Evolutionary conservation across 148 eudicot genomes (phyloP).

Genomic region (Bassia scoparia): DNA sequence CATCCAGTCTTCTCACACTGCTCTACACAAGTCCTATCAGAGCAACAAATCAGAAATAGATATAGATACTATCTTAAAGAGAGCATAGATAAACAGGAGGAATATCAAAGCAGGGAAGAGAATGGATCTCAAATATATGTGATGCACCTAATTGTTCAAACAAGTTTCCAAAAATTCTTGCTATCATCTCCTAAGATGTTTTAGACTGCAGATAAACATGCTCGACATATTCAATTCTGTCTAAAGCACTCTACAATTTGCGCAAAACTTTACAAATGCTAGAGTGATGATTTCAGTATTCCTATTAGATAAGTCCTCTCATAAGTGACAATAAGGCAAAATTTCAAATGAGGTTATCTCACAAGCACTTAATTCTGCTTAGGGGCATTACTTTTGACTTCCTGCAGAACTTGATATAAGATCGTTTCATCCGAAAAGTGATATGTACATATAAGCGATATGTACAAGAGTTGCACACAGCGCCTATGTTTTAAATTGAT

Average conservation of each 20-base stretch:
- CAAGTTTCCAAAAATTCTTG: background rate
- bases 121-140: too few species aligned
- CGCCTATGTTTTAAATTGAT: too few species aligned
- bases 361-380: too few species aligned
- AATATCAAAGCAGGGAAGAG: background rate
- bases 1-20: slow-evolving; percentile 76
- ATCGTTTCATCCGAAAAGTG: too few species aligned
- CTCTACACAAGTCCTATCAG: slow-evolving; percentile 55
- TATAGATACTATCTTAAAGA: background rate
- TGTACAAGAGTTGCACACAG: too few species aligned
- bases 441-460: too few species aligned
- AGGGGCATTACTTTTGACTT: too few species aligned
- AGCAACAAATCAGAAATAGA: background rate
- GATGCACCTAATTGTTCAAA: background rate
- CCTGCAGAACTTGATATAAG: too few species aligned
- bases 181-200: background rate
- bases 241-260: background rate
- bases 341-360: too few species aligned
- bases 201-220: background rate
- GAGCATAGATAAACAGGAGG: slow-evolving; percentile 1
- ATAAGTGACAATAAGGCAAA: too few species aligned
- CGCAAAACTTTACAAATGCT: background rate
- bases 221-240: background rate
- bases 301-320: too few species aligned
- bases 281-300: too few species aligned